Evolutionary conservation across 768 basidiomycete species (phyloP).

Genomic region (Russula brevipes): DNA sequence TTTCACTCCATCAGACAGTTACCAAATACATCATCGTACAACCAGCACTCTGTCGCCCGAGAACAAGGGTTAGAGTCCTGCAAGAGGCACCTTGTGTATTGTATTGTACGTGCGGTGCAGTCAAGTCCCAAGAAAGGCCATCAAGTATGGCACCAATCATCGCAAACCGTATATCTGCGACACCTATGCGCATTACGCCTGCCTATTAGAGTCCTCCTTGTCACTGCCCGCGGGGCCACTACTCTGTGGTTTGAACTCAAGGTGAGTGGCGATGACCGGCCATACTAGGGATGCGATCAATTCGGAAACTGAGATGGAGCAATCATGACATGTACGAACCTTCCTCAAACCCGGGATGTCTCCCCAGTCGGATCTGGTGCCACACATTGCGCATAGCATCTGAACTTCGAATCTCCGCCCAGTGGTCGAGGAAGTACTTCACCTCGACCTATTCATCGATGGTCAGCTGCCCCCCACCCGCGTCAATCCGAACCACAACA

Average conservation of each 20-base stretch:
- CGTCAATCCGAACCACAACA: neutral
- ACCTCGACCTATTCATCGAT: slow-evolving; percentile 50
- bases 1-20: too few relatives aligned
- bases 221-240: slow-evolving; percentile 11
- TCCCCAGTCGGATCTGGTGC: slow-evolving; percentile 77
- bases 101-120: neutral
- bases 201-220: slow-evolving; percentile 18
- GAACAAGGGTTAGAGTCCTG: neutral
- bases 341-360: slow-evolving; percentile 86
- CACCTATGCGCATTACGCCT: neutral
- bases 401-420: slow-evolving; percentile 79
- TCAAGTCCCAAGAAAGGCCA: neutral
- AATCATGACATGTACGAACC: slow-evolving; percentile 37
- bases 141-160: neutral
- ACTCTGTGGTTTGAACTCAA: slow-evolving; percentile 51
- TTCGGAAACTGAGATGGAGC: neutral
- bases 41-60: neutral
- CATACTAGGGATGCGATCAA: slow-evolving; percentile 41
- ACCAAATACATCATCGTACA: neutral
- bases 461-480: neutral
- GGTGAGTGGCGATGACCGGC: slow-evolving; percentile 58
- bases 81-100: neutral
- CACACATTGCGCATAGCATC: slow-evolving; percentile 78
- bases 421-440: slow-evolving; percentile 73
- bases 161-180: neutral